These are phyloP conservation scores for Auricularia sp. DNA, from an alignment of 768 basidiomycete species.

Conservation along the genomic window DNA sequence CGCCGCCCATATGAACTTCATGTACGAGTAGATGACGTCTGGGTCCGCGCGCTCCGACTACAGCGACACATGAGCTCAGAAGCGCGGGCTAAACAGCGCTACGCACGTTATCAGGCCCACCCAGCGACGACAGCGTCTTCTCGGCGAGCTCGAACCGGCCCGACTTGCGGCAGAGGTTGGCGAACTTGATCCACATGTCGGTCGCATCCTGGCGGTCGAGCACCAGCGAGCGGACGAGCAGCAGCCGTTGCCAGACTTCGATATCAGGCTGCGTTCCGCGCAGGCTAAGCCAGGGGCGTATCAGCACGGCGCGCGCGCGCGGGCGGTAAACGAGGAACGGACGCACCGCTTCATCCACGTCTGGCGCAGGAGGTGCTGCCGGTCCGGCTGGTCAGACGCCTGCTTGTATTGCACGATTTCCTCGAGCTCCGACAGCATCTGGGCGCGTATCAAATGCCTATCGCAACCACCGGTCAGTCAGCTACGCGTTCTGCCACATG, in stretches of 20 bases:
- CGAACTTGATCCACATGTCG: slow-evolving; percentile 42
- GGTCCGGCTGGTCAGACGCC: slow-evolving; percentile 30
- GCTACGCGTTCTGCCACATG: neutral
- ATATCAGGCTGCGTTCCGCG: slow-evolving; percentile 42
- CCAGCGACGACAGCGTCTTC: slow-evolving; percentile 36
- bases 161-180: slow-evolving; percentile 39
- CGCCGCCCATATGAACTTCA: slow-evolving; percentile 37
- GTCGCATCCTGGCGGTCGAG: slow-evolving; percentile 36
- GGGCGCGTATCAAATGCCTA: slow-evolving; percentile 36
- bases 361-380: slow-evolving; percentile 31
- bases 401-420: slow-evolving; percentile 42
- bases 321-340: too few species aligned
- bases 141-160: slow-evolving; percentile 34
- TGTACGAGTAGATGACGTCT: slow-evolving; percentile 36
- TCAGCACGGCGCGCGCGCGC: neutral
- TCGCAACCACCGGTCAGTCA: neutral
- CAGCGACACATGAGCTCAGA: neutral
- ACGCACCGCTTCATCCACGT: slow-evolving; percentile 39
- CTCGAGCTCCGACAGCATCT: slow-evolving; percentile 42
- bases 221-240: slow-evolving; percentile 38
- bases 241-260: slow-evolving; percentile 41
- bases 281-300: slow-evolving; percentile 19
- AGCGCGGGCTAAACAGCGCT: neutral
- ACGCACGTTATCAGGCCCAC: slow-evolving; percentile 21
- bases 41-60: slow-evolving; percentile 25